Percentiles rank a stretch among this genome's conserved stretches.
These are phyloP conservation scores for Verticillium isaacii DNA, from an alignment of 2,329 filamentous ascomycete species.

Conservation along the genomic window DNA sequence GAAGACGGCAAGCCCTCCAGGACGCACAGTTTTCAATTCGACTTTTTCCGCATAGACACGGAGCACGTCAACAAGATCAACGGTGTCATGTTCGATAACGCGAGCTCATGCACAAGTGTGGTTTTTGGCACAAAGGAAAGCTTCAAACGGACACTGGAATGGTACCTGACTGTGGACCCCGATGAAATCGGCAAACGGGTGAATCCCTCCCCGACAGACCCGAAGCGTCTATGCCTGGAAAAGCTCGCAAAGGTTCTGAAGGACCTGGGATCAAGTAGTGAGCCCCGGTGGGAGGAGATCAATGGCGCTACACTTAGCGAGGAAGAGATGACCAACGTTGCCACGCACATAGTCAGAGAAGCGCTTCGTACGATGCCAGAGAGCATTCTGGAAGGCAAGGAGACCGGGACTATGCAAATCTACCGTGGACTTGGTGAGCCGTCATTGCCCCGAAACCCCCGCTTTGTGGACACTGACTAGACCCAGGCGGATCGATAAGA, in stretches of 20 bases:
- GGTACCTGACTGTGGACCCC: constrained; percentile 12
- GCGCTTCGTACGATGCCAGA: not conserved
- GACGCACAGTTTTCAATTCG: constrained; percentile 19
- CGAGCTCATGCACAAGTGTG: constrained; percentile 12
- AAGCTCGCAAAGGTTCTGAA: constrained; percentile 12
- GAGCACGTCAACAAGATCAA: constrained; percentile 22
- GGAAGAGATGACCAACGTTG: not conserved
- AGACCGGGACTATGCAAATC: constrained; percentile 1
- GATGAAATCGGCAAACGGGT: not conserved
- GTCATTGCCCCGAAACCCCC: not conserved
- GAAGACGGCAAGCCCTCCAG: constrained; percentile 11
- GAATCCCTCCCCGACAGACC: constrained; percentile 8
- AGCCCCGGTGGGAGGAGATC: not conserved
- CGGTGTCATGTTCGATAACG: constrained; percentile 19
- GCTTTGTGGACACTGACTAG: not conserved
- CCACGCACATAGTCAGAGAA: not conserved
- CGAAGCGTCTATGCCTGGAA: constrained; percentile 6
- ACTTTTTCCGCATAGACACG: constrained; percentile 15
- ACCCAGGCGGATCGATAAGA: constrained; percentile 16
- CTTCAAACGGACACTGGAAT: constrained; percentile 14
- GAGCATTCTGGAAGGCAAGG: not conserved
- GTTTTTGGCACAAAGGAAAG: constrained; percentile 14
- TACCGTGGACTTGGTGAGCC: constrained; percentile 12
- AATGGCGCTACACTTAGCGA: not conserved
- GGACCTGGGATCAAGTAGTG: constrained; percentile 2